Evolutionary conservation across 805 yeast genomes (phyloP).

Genomic region (Barnettozyma botsteinii): DNA sequence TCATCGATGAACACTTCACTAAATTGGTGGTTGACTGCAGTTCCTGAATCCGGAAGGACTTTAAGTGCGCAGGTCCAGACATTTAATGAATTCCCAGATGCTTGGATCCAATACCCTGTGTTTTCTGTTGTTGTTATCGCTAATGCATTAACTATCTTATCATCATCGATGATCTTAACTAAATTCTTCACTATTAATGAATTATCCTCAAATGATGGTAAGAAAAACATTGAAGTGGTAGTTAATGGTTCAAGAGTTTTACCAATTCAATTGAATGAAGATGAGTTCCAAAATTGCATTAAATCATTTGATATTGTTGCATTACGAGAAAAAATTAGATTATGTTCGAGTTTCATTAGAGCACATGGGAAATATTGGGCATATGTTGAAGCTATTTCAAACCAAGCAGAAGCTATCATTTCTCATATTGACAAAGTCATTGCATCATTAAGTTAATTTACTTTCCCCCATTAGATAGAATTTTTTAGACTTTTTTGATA

Average conservation of each 20-base stretch:
- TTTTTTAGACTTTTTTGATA: no score
- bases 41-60: slow-evolving; percentile 19
- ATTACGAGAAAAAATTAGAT: slow-evolving; percentile 16
- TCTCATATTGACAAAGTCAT: slow-evolving; percentile 17
- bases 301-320: slow-evolving; percentile 12
- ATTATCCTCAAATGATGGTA: not conserved
- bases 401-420: slow-evolving; percentile 22
- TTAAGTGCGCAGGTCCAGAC: slow-evolving; percentile 19
- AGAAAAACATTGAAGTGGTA: slow-evolving; percentile 7
- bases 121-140: slow-evolving; percentile 27
- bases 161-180: slow-evolving; percentile 26
- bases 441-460: no score
- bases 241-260: slow-evolving; percentile 11
- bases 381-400: slow-evolving; percentile 21
- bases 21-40: slow-evolving; percentile 25
- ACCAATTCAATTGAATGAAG: slow-evolving; percentile 10
- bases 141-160: slow-evolving; percentile 28
- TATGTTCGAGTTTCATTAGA: slow-evolving; percentile 20
- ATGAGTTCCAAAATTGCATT: slow-evolving; percentile 5
- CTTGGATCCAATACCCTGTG: slow-evolving; percentile 36
- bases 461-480: no score
- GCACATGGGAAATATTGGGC: slow-evolving; percentile 27
- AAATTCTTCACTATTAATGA: slow-evolving; percentile 18
- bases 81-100: slow-evolving; percentile 28
- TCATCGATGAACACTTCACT: slow-evolving; percentile 17